Base-by-base conservation (phyloP, 441 rosid species). In the Populus hybrid region DNA sequence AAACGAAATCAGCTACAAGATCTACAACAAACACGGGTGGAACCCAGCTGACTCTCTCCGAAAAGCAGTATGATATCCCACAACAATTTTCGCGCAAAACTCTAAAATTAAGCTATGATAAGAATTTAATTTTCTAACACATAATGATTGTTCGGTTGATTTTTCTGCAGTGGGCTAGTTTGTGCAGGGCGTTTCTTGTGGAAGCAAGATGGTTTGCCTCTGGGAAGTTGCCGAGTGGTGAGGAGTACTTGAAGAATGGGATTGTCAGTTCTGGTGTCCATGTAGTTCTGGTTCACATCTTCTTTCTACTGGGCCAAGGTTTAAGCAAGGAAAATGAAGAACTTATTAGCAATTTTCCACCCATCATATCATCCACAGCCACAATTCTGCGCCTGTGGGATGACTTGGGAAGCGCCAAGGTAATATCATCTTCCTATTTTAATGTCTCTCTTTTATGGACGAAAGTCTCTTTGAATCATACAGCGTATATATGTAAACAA, bases 341-440 rank as follows among this genome's bases (percentile, higher is more conserved):
- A 5, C 50, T 80, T 4, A 75, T 84, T 4, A 84, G 83, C 64
- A 76, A 64, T 28, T 69, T 67, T 50, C 90, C 86, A 6, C 28
- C 67, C 68, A 67, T 83, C 23, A 66, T 86, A 46, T 81, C 89
- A 3, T 80, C 88, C 70, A 68, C 84, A 0, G 89, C 89, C 42
- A 73, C 84, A 23, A 85, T 89, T 73, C 91, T 91, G 34, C 91
- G 91, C n/a, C 88, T 90, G 2, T 90, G 90, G 88, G 92, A 90
- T 80, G 94, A 92, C 73, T 76, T 88, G 28, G 91, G 91, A 72
- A 85, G 86, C 72, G 88, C 89, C 76, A 71, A 87, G 91, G 92
- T 85, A 80, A 18, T 36, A 61, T 38, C 42, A 38, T 38, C 7
- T 46, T 46, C 57, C 19, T 4, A 38, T 14, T 46, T 46, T 46